Evolutionary conservation across 177 flowering plant genomes (phyloP).

Genomic region (Telopea speciosissima): DNA sequence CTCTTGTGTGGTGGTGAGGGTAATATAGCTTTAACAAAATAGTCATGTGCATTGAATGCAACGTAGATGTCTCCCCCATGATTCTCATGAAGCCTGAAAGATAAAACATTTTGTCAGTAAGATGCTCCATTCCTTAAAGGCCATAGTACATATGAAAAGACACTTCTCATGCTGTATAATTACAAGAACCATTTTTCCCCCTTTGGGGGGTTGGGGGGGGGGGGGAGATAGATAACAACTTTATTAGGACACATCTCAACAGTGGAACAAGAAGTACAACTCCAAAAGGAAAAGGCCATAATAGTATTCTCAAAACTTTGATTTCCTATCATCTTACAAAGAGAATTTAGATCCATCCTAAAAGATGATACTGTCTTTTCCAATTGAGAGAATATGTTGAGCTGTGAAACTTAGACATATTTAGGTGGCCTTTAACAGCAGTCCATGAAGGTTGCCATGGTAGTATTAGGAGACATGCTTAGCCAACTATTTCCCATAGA

Average conservation of each 20-base stretch:
- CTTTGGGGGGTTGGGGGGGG: too few species aligned
- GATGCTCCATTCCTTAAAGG: neutral
- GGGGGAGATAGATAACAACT: too few species aligned
- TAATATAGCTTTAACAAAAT: slow-evolving; percentile 44
- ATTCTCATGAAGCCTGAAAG: slow-evolving; percentile 73
- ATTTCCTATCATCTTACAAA: too few species aligned
- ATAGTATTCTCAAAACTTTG: too few species aligned
- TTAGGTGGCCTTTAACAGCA: neutral
- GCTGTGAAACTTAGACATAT: neutral
- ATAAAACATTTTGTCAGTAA: slow-evolving; percentile 6
- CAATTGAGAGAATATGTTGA: too few species aligned
- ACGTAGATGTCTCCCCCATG: slow-evolving; percentile 59
- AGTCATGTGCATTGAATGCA: slow-evolving; percentile 92
- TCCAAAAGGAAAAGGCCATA: too few species aligned
- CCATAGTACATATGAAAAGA: neutral
- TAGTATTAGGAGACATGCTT: neutral
- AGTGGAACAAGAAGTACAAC: too few species aligned
- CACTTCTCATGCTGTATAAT: neutral
- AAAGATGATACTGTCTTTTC: too few species aligned
- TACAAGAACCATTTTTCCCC: neutral
- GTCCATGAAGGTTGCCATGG: neutral
- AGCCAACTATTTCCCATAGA: neutral
- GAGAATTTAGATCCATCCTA: too few species aligned
- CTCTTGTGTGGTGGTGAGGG: slow-evolving; percentile 63
- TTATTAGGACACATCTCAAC: too few species aligned